These are phyloP conservation scores for Suillus discolor DNA, from an alignment of 768 basidiomycete species.

Conservation along the genomic window DNA sequence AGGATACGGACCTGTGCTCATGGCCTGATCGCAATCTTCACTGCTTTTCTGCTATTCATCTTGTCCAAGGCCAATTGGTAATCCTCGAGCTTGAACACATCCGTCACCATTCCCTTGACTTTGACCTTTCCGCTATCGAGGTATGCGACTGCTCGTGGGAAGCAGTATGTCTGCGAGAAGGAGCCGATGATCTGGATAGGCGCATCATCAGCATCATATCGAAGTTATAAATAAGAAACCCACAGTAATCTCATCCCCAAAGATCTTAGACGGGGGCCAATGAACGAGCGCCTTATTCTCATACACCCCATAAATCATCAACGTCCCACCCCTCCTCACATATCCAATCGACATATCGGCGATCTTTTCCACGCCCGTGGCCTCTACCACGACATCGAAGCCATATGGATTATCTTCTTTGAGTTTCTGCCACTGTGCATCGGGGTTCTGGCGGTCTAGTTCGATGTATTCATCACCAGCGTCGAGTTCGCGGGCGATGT, in stretches of 20 bases:
- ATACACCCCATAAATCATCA: conserved; percentile 92
- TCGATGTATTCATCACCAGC: conserved; percentile 87
- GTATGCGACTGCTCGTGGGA: conserved; percentile 89
- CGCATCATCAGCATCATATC: background rate
- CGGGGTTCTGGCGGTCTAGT: conserved; percentile 74
- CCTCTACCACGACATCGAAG: conserved; percentile 85
- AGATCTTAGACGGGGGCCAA: conserved; percentile 86
- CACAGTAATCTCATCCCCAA: conserved; percentile 69
- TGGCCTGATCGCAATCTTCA: conserved; percentile 66
- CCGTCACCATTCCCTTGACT: conserved; percentile 79
- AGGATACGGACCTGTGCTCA: conserved; percentile 20
- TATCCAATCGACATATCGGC: conserved; percentile 91
- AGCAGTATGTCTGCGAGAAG: conserved; percentile 87
- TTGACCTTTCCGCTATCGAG: conserved; percentile 85
- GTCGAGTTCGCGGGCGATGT: conserved; percentile 77
- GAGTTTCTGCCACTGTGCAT: conserved; percentile 77
- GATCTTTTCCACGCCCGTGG: conserved; percentile 82
- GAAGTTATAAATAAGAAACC: conserved; percentile 5
- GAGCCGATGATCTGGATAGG: conserved; percentile 80
- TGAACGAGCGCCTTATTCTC: conserved; percentile 81
- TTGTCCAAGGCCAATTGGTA: conserved; percentile 73
- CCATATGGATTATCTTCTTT: conserved; percentile 84
- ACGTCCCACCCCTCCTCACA: conserved; percentile 80
- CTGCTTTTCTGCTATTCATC: conserved; percentile 63
- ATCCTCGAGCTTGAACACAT: conserved; percentile 67